Evolutionary conservation across 305 asterid species (phyloP).

Genomic region (Rubia peregrina): DNA sequence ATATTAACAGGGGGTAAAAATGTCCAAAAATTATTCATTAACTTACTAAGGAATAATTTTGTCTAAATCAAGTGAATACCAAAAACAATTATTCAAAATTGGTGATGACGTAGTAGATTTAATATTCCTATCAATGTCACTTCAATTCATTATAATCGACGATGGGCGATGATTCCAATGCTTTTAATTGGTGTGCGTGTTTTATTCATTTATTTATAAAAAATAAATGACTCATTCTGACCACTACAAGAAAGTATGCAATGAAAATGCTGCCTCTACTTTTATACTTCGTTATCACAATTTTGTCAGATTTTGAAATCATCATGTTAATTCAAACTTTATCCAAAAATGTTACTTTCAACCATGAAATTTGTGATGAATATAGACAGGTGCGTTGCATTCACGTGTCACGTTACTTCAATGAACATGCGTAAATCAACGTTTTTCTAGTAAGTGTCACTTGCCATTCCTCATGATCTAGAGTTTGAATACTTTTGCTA

Average conservation of each 20-base stretch:
- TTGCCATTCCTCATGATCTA: background rate
- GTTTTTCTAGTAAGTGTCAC: background rate
- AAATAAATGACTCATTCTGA: no score
- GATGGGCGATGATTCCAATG: no score
- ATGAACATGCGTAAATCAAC: background rate
- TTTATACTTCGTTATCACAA: background rate
- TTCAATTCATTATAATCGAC: no score
- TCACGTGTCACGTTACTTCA: background rate
- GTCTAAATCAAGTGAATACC: no score
- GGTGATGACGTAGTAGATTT: no score
- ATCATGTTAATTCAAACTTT: background rate
- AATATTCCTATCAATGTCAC: no score
- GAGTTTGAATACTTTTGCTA: background rate
- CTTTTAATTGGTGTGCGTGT: no score
- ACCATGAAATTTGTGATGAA: background rate
- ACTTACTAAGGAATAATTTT: no score
- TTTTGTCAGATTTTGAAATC: background rate
- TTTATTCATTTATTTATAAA: no score
- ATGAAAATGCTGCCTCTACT: background rate
- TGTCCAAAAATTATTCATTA: no score
- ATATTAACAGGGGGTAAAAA: no score
- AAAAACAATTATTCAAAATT: no score
- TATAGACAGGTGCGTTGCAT: background rate
- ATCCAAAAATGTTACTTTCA: background rate
- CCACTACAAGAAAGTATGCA: background rate